Conservation (phyloP, 371 early-diverging fungal genomes). For the Mortierella sp. region DNA sequence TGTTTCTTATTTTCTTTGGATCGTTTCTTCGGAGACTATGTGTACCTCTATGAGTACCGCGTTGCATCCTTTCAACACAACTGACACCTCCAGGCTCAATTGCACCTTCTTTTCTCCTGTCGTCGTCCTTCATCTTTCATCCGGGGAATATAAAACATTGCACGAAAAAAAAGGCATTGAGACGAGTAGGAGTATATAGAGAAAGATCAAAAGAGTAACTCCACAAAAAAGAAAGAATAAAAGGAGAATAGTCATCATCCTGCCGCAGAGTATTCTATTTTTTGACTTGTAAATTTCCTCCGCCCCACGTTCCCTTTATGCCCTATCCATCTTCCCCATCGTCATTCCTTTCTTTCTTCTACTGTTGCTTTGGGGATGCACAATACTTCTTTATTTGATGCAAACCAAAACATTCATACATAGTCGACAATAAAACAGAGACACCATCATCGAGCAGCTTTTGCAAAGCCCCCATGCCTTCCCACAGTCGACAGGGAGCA, state of each 20-base stretch:
- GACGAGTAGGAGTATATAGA: neutral
- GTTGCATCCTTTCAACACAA: neutral
- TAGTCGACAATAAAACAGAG: neutral
- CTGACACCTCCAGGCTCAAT: constrained; percentile 4
- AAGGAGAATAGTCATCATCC: neutral
- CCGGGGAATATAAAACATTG: neutral
- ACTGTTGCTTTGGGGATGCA: neutral
- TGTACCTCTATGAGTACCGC: neutral
- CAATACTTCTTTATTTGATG: neutral
- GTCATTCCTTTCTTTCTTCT: neutral
- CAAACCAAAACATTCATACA: neutral
- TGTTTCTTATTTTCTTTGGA: neutral
- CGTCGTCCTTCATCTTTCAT: neutral
- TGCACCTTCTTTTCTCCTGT: neutral
- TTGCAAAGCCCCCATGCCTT: neutral
- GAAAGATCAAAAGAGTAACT: neutral
- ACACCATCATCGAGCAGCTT: neutral
- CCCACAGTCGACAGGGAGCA: neutral
- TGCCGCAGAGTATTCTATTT: constrained; percentile 16
- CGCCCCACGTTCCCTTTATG: neutral
- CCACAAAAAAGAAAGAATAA: neutral
- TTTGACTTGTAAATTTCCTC: constrained; percentile 7
- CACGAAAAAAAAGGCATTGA: neutral
- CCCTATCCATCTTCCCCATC: neutral
- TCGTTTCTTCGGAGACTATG: neutral